Evolutionary conservation across 257 asterid species (phyloP).

Genomic region (Solanum piurae): DNA sequence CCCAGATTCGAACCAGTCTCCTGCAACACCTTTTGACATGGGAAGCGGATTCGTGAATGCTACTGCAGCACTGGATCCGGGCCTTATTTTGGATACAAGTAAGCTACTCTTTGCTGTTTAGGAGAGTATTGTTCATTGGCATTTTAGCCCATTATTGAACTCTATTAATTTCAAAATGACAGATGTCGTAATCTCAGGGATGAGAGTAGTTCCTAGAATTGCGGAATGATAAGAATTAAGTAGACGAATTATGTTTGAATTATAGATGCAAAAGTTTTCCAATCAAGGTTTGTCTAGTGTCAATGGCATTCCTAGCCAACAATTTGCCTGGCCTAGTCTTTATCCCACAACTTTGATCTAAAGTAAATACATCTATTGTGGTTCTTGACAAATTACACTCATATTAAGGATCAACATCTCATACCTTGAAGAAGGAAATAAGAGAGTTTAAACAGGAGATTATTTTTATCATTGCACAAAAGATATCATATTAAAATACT

Average conservation of each 20-base stretch:
- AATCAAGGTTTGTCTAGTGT: neutral
- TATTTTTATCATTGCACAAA: neutral
- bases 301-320: neutral
- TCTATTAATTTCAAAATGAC: neutral
- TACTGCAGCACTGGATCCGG: slow-evolving; percentile 88
- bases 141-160: neutral
- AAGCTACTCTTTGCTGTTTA: slow-evolving; percentile 15
- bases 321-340: neutral
- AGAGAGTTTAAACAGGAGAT: neutral
- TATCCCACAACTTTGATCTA: neutral
- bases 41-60: slow-evolving; percentile 96
- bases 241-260: neutral
- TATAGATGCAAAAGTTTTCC: neutral
- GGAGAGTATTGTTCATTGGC: neutral
- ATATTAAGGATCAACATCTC: neutral
- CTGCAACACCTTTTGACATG: slow-evolving; percentile 97
- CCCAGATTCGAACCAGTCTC: slow-evolving; percentile 82
- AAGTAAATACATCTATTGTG: neutral
- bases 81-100: slow-evolving; percentile 80
- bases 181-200: neutral
- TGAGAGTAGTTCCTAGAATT: neutral
- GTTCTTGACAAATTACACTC: neutral
- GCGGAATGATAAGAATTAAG: neutral
- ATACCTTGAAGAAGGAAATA: neutral
- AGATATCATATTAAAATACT: neutral